Base-by-base conservation (phyloP, 179 eudicot genomes). In the Patellifolia procumbens region DNA sequence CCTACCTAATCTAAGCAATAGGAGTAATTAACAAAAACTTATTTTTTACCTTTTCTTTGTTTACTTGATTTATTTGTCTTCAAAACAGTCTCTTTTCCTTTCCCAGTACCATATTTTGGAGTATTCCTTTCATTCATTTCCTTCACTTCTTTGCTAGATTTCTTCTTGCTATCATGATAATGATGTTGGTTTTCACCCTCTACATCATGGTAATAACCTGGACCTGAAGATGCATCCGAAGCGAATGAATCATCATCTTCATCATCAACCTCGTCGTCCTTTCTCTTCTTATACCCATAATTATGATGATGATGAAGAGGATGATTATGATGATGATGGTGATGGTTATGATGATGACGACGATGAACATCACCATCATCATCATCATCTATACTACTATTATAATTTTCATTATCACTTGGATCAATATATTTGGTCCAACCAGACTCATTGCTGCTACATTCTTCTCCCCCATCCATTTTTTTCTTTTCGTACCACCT, bases 211-310 rank as follows among this genome's bases (percentile, higher is more conserved):
- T 49, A 32, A 72, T 79, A 68, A 22, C 82, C 81, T 11, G 87
- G 83, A 24, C 88, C 83, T 5, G 88, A 82, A 2, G 85, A 82
- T 0, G 88, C 88, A 45, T 85, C 88, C 4, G 88, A 85, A 46
- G 79, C 79, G 73, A 75, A 74, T 2, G 85, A 82, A 26, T 85
- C 85, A 74, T 85, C 81, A 68, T 84, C 81, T 3, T 75, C 88
- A 42, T 76, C 63, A 16, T 60, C 80, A 11, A 32, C 78, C 48
- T 74, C 75, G 17, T 70, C 65, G 35, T 76, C 62, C 31, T 72
- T 48, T 43, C 42, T 52, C 17, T 45, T 79, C 5, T 48, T 45
- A 61, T 74, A 61, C 3, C 56, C 55, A 4, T 62, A 11, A 26
- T 46, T 45, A 5, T 74, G 56, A n/a, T 46, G 42, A 17, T 26